Base-by-base conservation (phyloP, 2,329 filamentous ascomycete species). In the Fusarium citri region DNA sequence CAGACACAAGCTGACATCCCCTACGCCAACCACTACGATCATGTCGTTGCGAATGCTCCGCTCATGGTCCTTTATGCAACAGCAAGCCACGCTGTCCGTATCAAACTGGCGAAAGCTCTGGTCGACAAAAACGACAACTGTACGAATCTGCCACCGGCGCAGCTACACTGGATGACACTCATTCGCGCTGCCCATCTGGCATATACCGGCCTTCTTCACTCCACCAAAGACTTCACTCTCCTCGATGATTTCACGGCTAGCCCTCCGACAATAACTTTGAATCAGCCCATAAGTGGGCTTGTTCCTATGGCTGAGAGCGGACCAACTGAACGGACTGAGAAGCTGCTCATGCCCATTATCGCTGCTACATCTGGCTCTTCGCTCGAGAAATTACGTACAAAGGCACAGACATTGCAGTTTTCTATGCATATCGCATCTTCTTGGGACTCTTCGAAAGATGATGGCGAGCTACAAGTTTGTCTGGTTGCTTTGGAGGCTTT, bases 31-130 rank as follows among this genome's bases (percentile, higher is more conserved):
- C 71, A 76, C 2, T 82, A 81, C 20, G 69, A 68, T 3, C 64
- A 64, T 6, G 67, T 74, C 5, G 42, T 74, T 3, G 66, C 71
- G 0, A 72, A 82, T 53, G 80, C 81, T 0, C 78, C 81, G 1
- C 64, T 83, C 12, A 83, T 83, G 81, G 80, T 80, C 6, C 74
- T 83, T 25, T 83, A 82, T 20, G 79, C 76, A 0, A 80, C 78
- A 0, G 79, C 77, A 0, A 82, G 76, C 40, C 81, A 83, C 40
- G 74, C 69, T 15, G 69, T 79, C 11, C 77, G 81, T 2, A 78
- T 83, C 4, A 74, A 74, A 22, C 66, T 83, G 6, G 70, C 76
- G 1, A 70, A 73, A 20, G 67, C 66, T 5, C 72, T 80, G 4
- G 77, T 8, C 2, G 12, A 16, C 8, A 34, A 55, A 0, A 50